Evolutionary conservation across 805 yeast species (phyloP).

Genomic region (Cyberlindnera meyerae): DNA sequence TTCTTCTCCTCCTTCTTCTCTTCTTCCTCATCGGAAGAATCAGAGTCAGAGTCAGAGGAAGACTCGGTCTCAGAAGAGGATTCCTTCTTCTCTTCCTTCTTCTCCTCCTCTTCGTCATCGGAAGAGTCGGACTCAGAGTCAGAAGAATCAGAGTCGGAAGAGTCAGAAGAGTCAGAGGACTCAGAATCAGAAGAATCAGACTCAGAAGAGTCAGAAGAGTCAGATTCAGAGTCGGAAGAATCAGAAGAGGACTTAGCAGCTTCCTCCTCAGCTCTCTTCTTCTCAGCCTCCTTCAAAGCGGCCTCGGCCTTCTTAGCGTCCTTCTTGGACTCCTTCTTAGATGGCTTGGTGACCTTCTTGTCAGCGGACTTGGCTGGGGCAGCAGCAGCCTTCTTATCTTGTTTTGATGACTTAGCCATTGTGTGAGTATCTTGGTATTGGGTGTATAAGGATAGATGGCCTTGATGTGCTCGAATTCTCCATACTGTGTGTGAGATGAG

Average conservation of each 20-base stretch:
- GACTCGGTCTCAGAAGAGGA: conserved; percentile 16
- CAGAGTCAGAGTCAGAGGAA: conserved; percentile 12
- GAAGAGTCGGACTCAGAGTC: conserved; percentile 19
- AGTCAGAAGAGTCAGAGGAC: conserved; percentile 23
- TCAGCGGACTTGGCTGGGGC: conserved; percentile 11
- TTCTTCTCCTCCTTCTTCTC: conserved; percentile 21
- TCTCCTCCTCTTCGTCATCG: conserved; percentile 17
- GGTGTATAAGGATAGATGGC: neutral
- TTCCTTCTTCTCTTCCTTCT: conserved; percentile 11
- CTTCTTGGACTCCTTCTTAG: conserved; percentile 26
- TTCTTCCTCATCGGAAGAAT: conserved; percentile 6
- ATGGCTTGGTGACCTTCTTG: conserved; percentile 24
- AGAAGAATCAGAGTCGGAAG: conserved; percentile 19
- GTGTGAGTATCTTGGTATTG: neutral
- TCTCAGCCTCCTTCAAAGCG: conserved; percentile 24
- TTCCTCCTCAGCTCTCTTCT: conserved; percentile 23
- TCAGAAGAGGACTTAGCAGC: conserved; percentile 7
- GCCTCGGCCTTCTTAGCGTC: conserved; percentile 28
- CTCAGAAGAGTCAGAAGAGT: too few species aligned
- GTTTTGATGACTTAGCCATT: conserved; percentile 24
- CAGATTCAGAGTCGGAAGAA: conserved; percentile 5
- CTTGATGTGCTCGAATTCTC: too few species aligned
- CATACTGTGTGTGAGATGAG: neutral
- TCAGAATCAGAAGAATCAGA: conserved; percentile 26
- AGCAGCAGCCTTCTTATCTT: conserved; percentile 18